These are phyloP conservation scores for Linum tenue DNA, from an alignment of 345 rosid genomes.

Conservation along the genomic window DNA sequence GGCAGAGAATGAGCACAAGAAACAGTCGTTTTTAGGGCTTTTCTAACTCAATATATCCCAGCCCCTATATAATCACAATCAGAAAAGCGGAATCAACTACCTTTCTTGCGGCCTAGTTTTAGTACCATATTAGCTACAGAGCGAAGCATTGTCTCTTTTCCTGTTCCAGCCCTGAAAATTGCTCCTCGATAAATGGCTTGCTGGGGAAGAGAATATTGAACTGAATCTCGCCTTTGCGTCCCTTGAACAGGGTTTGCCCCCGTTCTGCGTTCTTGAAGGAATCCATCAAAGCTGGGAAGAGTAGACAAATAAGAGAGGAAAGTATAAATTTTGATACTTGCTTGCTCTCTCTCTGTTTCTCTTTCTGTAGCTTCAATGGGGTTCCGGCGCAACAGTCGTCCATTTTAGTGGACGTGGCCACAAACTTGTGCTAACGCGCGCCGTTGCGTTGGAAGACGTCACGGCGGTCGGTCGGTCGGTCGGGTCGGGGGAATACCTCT, in stretches of 20 bases:
- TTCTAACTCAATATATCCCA: background rate
- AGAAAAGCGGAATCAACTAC: slow-evolving; percentile 44
- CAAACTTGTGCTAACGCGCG: too few relatives aligned
- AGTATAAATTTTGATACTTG: too few relatives aligned
- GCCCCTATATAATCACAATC: slow-evolving; percentile 14
- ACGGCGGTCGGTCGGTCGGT: too few relatives aligned
- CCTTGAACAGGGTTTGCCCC: background rate
- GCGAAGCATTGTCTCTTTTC: background rate
- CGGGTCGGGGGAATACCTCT: too few relatives aligned
- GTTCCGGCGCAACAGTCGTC: too few relatives aligned
- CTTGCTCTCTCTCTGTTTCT: too few relatives aligned
- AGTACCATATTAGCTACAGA: background rate
- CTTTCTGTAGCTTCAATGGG: too few relatives aligned
- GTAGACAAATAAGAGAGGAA: too few relatives aligned
- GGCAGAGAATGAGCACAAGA: too few relatives aligned
- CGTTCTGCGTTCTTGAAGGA: too few relatives aligned
- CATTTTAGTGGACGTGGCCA: too few relatives aligned
- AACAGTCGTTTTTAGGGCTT: background rate
- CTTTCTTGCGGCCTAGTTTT: slow-evolving; percentile 55
- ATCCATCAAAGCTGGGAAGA: background rate
- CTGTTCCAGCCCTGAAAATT: background rate
- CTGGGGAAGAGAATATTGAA: background rate
- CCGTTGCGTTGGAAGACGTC: too few relatives aligned
- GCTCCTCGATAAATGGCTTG: background rate
- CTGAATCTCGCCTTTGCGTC: background rate